Conservation (phyloP, 1,284 basidiomycete genomes). For the Pseudozyma pruni region DNA sequence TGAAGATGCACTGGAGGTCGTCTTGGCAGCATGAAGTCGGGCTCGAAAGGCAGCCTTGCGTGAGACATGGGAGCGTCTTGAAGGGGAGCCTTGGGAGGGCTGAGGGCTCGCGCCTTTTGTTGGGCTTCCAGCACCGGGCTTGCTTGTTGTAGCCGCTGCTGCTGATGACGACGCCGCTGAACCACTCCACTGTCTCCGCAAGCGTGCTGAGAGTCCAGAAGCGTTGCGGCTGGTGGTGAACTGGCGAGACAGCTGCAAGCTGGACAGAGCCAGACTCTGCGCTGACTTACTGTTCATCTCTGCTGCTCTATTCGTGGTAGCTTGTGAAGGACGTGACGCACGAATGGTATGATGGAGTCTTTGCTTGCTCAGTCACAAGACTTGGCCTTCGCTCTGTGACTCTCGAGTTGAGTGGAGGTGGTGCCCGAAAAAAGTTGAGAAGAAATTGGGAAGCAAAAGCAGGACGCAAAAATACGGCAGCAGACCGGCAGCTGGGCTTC, state of each 20-base stretch:
- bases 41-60: constrained; percentile 17
- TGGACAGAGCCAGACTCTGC: constrained; percentile 6
- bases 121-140: neutral
- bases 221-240: constrained; percentile 15
- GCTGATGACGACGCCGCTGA: constrained; percentile 1
- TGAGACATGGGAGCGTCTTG: neutral
- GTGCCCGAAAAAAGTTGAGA: constrained; percentile 2
- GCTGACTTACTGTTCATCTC: constrained; percentile 15
- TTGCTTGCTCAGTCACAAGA: constrained; percentile 7
- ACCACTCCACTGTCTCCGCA: constrained; percentile 17
- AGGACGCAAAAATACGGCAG: constrained; percentile 6
- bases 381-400: constrained; percentile 3
- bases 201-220: constrained; percentile 5
- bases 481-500: neutral
- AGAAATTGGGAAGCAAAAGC: neutral
- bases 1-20: neutral
- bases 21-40: neutral
- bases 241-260: constrained; percentile 3
- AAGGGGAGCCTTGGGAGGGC: neutral
- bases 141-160: neutral
- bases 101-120: neutral
- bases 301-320: neutral
- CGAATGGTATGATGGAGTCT: neutral
- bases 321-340: neutral
- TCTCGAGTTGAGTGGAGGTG: constrained; percentile 18